These are phyloP conservation scores for Lichtheimia ramosa DNA, from an alignment of 371 early-diverging fungal species.

Conservation along the genomic window DNA sequence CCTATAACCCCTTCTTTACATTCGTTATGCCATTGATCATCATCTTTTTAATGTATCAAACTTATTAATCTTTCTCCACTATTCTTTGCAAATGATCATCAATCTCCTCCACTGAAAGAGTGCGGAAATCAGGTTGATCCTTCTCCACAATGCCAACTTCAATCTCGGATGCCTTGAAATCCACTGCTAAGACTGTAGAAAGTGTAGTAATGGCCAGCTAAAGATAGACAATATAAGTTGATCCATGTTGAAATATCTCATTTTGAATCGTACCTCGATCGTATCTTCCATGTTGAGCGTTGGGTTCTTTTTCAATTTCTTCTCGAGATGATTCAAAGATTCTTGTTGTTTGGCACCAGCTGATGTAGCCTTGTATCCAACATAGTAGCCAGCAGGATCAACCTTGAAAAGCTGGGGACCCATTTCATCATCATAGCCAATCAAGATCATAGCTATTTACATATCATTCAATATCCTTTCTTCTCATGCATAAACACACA, in stretches of 20 bases:
- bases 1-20: no score
- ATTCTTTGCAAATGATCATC: constrained; percentile 91
- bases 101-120: constrained; percentile 81
- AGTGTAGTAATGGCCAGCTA: constrained; percentile 94
- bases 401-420: constrained; percentile 97
- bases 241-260: background rate
- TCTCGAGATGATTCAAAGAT: constrained; percentile 93
- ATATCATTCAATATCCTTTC: background rate
- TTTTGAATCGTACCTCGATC: constrained; percentile 71
- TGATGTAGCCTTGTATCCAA: constrained; percentile 94
- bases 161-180: constrained; percentile 93
- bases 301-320: constrained; percentile 92
- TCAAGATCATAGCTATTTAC: constrained; percentile 87
- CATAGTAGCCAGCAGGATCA: constrained; percentile 98
- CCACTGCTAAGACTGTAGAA: constrained; percentile 87
- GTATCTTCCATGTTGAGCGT: constrained; percentile 82
- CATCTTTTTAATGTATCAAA: no score
- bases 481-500: background rate
- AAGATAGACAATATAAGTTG: background rate
- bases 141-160: constrained; percentile 90
- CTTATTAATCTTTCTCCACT: constrained; percentile 76
- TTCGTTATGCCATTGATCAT: no score
- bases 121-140: constrained; percentile 78
- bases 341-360: constrained; percentile 99
- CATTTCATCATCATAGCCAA: constrained; percentile 93